Evolutionary conservation across 345 rosid species (phyloP).

Genomic region (Citrus sp.): DNA sequence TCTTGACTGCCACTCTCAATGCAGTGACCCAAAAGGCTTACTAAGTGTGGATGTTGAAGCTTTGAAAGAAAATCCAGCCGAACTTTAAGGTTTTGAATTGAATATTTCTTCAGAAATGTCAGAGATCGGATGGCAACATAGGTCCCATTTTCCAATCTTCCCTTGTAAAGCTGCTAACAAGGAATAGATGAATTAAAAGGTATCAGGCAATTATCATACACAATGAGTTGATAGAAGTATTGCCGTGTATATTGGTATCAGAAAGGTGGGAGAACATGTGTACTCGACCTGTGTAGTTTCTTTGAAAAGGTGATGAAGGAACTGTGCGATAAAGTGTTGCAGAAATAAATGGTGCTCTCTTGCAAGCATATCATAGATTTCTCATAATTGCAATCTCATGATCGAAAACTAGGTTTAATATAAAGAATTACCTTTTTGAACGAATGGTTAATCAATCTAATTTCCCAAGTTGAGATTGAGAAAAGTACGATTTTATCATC

Average conservation of each 20-base stretch:
- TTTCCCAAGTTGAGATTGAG: neutral
- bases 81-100: conserved; percentile 64
- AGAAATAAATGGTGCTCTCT: neutral
- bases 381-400: neutral
- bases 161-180: conserved; percentile 71
- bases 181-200: conserved; percentile 5
- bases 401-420: neutral
- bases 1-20: conserved; percentile 44
- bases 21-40: conserved; percentile 83
- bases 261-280: neutral
- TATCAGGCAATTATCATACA: conserved; percentile 1
- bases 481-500: neutral
- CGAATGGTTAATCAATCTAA: neutral
- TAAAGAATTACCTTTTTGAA: neutral
- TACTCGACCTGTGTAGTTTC: neutral
- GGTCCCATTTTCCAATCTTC: conserved; percentile 77
- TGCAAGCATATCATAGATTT: neutral
- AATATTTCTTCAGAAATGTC: conserved; percentile 55
- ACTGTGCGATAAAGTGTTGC: neutral
- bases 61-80: conserved; percentile 76
- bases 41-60: conserved; percentile 93
- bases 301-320: neutral
- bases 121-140: conserved; percentile 62
- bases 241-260: neutral
- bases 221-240: conserved; percentile 1